A percentile compares a stretch with the other conserved stretches of the same genome.
phyloP scores from a whole-genome alignment of 768 basidiomycete genomes.

The Leccinum uliginosum region DNA sequence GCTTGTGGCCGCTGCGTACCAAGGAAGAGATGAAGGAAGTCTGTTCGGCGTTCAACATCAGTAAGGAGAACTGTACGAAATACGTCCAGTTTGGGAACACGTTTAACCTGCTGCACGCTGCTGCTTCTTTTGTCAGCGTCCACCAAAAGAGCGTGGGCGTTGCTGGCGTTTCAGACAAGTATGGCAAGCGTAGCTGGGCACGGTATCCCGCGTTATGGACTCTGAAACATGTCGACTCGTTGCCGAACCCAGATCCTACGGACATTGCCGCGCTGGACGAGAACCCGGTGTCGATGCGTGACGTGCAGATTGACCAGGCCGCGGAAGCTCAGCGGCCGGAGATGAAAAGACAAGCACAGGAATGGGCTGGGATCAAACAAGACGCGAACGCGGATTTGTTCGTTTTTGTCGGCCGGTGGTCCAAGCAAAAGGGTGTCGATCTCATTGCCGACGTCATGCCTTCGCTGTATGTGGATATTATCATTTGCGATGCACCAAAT shows the following conservation, averaged over 20 bases:
- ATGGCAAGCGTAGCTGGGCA: conserved; percentile 95
- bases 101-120: conserved; percentile 92
- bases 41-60: conserved; percentile 95
- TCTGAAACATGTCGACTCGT: conserved; percentile 88
- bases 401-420: conserved; percentile 97
- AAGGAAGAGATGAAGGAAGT: conserved; percentile 99
- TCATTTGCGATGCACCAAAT: too few relatives aligned
- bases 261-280: conserved; percentile 93
- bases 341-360: conserved; percentile 86
- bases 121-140: conserved; percentile 84
- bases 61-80: conserved; percentile 93
- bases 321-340: conserved; percentile 92
- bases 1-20: conserved; percentile 92
- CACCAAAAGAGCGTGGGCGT: conserved; percentile 94
- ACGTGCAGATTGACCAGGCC: conserved; percentile 71
- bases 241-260: conserved; percentile 92
- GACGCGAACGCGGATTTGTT: conserved; percentile 88
- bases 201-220: conserved; percentile 97
- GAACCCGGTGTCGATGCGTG: conserved; percentile 62
- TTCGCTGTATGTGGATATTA: conserved; percentile 52
- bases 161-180: conserved; percentile 96
- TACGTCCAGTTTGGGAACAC: conserved; percentile 98
- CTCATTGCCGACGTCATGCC: conserved; percentile 96
- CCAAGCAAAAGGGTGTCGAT: conserved; percentile 98
- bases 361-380: conserved; percentile 92